Evolutionary conservation across 805 yeast genomes (phyloP), one percentile per base, ranked within the genome.

Genomic region (Kodamaea lidongshanica): DNA sequence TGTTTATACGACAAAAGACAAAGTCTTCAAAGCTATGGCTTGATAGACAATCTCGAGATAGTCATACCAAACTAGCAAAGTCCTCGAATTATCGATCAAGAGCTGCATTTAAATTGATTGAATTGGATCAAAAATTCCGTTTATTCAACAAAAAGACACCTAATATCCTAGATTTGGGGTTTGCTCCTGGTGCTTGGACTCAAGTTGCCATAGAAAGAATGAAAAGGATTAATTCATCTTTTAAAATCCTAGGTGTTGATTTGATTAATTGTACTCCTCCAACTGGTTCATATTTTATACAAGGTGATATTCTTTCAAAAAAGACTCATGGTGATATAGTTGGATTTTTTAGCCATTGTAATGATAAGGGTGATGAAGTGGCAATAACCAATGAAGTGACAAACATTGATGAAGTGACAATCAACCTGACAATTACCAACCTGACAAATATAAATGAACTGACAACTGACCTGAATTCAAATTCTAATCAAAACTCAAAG

Each of bases 51-150:
- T 50, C 58, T 12, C 62, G 56, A 7, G 97, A 89, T 50, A 59
- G 44, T 15, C 86, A 65, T 54, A 69, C 87, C 3, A 63, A 70
- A 33, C 77, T 77, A 40, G 89, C 96, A 3, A 74, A 70, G 42
- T 56, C 58, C 4, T 65, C 69, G 25, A 71, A 81, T 29, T 72
- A 72, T 43, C 68, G 77, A 44, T 86, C 96, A 2, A 56, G 98
- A 25, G 98, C 98, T 0, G 96, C 96, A 0, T 89, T 76, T 59
- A 92, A 92, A 48, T 61, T 92, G 19, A 52, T 77, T 13, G 94
- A 89, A 48, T 66, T 92, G 7, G 77, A 88, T 50, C 62, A 74
- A 10, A 75, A 71, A 44, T 82, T 65, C 55, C 53, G 63, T 18
- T 37, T 92, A 2, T 77, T 89, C 51, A 50, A 38, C 27, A 54